Conservation (phyloP, 2,329 filamentous ascomycete genomes). For the Ambrosiella xylebori region DNA sequence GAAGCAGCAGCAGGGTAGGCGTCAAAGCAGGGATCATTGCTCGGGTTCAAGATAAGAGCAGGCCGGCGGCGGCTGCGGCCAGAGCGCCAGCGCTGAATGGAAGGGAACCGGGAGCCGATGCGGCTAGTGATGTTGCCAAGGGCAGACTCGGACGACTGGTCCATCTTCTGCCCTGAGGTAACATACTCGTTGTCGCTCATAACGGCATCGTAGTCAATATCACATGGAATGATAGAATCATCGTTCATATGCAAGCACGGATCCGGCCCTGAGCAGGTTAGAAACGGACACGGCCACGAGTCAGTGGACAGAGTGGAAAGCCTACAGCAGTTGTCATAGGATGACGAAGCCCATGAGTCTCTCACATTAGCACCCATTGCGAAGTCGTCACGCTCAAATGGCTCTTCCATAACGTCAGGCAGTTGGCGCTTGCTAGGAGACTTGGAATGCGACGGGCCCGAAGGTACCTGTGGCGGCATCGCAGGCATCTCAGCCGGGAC, state of each 20-base stretch:
- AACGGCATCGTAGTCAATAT: slow-evolving; percentile 48
- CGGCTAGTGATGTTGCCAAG: slow-evolving; percentile 46
- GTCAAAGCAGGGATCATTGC: slow-evolving; percentile 72
- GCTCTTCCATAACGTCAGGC: slow-evolving; percentile 73
- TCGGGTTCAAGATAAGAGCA: slow-evolving; percentile 37
- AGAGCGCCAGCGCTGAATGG: slow-evolving; percentile 33
- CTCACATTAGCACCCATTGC: slow-evolving; percentile 17
- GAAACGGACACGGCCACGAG: slow-evolving; percentile 14
- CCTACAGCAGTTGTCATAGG: slow-evolving; percentile 57
- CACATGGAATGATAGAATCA: slow-evolving; percentile 14
- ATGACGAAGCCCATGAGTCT: slow-evolving; percentile 23
- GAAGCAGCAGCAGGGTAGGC: slow-evolving; percentile 37
- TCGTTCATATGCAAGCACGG: slow-evolving; percentile 4
- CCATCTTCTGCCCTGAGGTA: slow-evolving; percentile 3
- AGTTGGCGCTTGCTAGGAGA: slow-evolving; percentile 41
- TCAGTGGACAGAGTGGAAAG: slow-evolving; percentile 19
- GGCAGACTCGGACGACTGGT: slow-evolving; percentile 31
- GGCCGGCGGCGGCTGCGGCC: slow-evolving; percentile 20
- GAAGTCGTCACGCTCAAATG: slow-evolving; percentile 49
- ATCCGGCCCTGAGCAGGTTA: slow-evolving; percentile 8
- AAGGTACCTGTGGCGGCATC: slow-evolving; percentile 2
- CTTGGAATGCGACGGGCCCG: slow-evolving; percentile 23
- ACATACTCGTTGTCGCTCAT: slow-evolving; percentile 41
- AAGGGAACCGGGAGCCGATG: slow-evolving; percentile 43
- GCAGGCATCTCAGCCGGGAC: slow-evolving; percentile 19